Conservation (phyloP, 1,284 basidiomycete genomes). For the Wallemia hederae region DNA sequence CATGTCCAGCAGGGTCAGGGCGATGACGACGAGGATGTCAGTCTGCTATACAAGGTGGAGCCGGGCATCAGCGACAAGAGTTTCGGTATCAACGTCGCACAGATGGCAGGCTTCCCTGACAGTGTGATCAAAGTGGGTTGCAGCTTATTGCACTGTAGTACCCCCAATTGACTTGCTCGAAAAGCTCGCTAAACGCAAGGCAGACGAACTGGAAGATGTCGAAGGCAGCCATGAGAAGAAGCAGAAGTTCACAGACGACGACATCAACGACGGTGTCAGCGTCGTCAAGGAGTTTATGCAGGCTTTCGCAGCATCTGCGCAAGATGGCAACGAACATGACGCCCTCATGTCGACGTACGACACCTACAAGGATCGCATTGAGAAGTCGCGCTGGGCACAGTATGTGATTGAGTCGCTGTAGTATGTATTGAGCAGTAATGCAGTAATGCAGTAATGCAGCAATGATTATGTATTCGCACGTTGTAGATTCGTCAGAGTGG, state of each 20-base stretch:
- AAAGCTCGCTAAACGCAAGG: slow-evolving; percentile 74
- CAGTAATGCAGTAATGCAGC: background rate
- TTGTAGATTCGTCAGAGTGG: too few relatives aligned
- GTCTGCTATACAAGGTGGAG: slow-evolving; percentile 78
- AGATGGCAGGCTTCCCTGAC: slow-evolving; percentile 85
- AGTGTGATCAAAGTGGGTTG: slow-evolving; percentile 50
- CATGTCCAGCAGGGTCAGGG: slow-evolving; percentile 30
- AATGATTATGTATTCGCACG: too few relatives aligned
- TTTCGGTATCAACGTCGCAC: slow-evolving; percentile 93
- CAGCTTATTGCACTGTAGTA: background rate
- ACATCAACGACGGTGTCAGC: slow-evolving; percentile 44
- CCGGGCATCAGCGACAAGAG: slow-evolving; percentile 74
- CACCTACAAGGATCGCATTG: background rate
- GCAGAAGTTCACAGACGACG: slow-evolving; percentile 26
- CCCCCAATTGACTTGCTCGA: background rate
- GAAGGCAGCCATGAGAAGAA: slow-evolving; percentile 24
- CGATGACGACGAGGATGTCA: slow-evolving; percentile 57
- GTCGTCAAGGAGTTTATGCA: slow-evolving; percentile 52
- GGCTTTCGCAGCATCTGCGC: slow-evolving; percentile 28
- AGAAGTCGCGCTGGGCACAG: background rate
- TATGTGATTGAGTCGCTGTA: background rate
- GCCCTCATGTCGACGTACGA: background rate
- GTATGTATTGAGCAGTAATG: too few relatives aligned
- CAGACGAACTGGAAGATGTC: slow-evolving; percentile 87
- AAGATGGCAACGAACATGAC: background rate